Base-by-base conservation (phyloP, 495 filamentous ascomycete genomes). In the Glutinoglossum americanum region DNA sequence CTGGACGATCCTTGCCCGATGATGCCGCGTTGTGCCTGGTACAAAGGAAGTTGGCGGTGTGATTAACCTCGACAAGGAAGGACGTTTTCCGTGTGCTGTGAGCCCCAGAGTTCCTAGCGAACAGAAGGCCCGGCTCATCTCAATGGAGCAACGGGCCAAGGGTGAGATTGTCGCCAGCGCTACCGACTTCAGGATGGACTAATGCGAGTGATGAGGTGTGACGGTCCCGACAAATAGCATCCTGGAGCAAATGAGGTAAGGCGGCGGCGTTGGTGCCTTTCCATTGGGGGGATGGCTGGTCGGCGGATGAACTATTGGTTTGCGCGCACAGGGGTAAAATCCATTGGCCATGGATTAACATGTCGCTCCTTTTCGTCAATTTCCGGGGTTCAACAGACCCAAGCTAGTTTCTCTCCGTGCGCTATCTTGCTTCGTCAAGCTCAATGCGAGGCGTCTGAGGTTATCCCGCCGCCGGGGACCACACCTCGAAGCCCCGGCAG, bases 141-240 rank as follows among this genome's bases (percentile, higher is more conserved):
- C 44, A 47, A 51, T 11, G 21, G 26, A 28, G 47, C 47, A 21
- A 51, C 47, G 26, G 21, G 47, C 37, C 15, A 17, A 41, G 5
- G 15, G 37, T 41, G 37, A 17, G 47, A 28, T 11, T 51, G 47
- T 10, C 21, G 47, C 21, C 21, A 51, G 47, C 26, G 25, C 8
- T 21, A 1, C 49, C 49, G 19, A 30, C 49, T 9, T 9, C 15
- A 53, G 49, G 25, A 27, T 3, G 23, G 26, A 13, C 49, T 53
- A 27, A 53, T 53, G 49, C 49, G 28, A 53, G 49, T 53, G 49
- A 53, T 53, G 49, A 53, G n/a, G 49, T 53, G 49, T 53, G 49
- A 53, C 49, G 23, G 49, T 3, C 49, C 49, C 23, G 49, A 53
- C 1, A 53, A 53, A 53, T 53, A 25, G 49, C 49, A 15, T 27